These are phyloP conservation scores for Lactuca saligna DNA, from an alignment of 129 eudicot species.

Conservation along the genomic window DNA sequence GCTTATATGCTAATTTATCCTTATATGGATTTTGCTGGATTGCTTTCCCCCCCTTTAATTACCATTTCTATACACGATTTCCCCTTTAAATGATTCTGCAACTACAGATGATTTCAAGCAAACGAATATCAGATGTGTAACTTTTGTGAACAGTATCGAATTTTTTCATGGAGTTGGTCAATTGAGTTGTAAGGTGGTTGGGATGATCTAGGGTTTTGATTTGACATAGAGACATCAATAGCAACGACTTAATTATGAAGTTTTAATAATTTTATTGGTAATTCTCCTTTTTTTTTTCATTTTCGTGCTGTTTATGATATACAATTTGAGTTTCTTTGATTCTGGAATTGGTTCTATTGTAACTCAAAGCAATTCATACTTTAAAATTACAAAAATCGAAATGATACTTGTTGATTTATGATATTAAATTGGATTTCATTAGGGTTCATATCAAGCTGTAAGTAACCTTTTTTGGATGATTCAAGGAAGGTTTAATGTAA, in stretches of 20 bases:
- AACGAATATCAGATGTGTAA: slow-evolving; percentile 17
- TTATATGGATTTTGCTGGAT: slow-evolving; percentile 1
- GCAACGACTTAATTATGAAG: background rate
- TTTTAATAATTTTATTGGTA: slow-evolving; percentile 7
- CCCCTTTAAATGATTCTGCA: background rate
- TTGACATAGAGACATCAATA: slow-evolving; percentile 4
- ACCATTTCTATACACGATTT: slow-evolving; percentile 9
- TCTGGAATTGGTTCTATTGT: background rate
- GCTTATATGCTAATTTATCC: slow-evolving; percentile 5
- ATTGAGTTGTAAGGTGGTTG: slow-evolving; percentile 21
- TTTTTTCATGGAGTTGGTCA: slow-evolving; percentile 9
- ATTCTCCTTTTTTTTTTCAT: background rate
- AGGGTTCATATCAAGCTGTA: slow-evolving; percentile 23
- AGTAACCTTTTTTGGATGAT: slow-evolving; percentile 9
- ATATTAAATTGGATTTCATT: background rate
- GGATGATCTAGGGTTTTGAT: slow-evolving; percentile 50
- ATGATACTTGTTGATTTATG: slow-evolving; percentile 5
- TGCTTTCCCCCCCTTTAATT: slow-evolving; percentile 22
- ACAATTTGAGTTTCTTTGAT: background rate
- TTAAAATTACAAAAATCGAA: background rate
- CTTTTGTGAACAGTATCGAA: background rate
- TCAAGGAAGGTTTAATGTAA: background rate
- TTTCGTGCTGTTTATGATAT: slow-evolving; percentile 1
- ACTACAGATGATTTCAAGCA: background rate
- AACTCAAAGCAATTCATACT: slow-evolving; percentile 4